A percentile compares a stretch with the other conserved stretches of the same genome.
phyloP scores from a whole-genome alignment of 495 filamentous ascomycete genomes.

The Podospora pseudoanserina region DNA sequence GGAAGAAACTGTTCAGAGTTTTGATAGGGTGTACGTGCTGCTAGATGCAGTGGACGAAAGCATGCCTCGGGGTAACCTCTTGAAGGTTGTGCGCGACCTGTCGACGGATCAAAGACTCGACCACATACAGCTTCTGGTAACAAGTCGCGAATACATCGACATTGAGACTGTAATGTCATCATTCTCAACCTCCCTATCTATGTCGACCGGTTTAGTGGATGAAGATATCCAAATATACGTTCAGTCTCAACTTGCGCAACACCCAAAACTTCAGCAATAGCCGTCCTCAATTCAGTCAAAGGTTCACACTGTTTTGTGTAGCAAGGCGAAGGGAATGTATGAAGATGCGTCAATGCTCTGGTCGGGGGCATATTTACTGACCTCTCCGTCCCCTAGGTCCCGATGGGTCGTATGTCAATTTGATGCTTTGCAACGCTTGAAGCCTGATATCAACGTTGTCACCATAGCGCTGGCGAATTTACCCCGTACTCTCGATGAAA shows the following conservation, averaged over 20 bases:
- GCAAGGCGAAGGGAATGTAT: no score
- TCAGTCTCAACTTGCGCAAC: no score
- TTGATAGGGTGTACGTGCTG: constrained; percentile 26
- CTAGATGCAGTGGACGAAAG: constrained; percentile 41
- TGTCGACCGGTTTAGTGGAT: constrained; percentile 12
- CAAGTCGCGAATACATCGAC: constrained; percentile 44
- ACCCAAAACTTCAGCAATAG: no score
- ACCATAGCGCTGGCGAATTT: neutral
- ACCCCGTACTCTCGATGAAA: neutral
- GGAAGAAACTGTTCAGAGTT: neutral
- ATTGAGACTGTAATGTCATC: constrained; percentile 28
- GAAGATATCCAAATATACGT: constrained; percentile 12
- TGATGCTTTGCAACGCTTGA: constrained; percentile 26
- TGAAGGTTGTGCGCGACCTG: constrained; percentile 25
- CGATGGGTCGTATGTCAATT: constrained; percentile 47
- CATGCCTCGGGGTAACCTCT: constrained; percentile 18
- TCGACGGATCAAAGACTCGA: constrained; percentile 30
- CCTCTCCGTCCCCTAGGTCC: constrained; percentile 19
- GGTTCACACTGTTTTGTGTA: no score
- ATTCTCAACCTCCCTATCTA: constrained; percentile 16
- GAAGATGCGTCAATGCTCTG: no score
- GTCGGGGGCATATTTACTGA: no score
- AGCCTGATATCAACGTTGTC: neutral
- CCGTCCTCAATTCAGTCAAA: no score
- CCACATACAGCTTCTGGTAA: constrained; percentile 37